Conservation (phyloP, 192 early-diverging fungal species). For the Backusella westeae region DNA sequence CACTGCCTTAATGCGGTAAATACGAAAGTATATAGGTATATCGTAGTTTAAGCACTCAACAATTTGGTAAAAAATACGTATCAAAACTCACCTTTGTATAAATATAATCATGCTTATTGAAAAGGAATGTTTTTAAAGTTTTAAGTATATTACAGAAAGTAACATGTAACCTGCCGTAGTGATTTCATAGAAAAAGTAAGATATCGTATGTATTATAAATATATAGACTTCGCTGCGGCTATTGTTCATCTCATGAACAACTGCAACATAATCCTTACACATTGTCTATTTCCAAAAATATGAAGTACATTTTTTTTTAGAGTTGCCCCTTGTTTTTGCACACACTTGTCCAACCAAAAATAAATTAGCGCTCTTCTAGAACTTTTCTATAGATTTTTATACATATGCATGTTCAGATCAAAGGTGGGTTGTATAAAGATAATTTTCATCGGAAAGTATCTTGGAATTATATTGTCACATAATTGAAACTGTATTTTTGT, state of each 20-base stretch:
- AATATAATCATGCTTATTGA: neutral
- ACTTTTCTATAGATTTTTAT: neutral
- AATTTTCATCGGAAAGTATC: neutral
- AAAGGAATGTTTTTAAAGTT: neutral
- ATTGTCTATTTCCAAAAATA: conserved; percentile 2
- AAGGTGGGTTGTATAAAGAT: neutral
- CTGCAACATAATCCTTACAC: neutral
- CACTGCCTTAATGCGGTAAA: neutral
- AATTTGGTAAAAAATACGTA: neutral
- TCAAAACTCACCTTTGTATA: neutral
- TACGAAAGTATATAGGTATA: neutral
- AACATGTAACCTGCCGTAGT: neutral
- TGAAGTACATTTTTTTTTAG: neutral
- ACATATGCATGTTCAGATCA: neutral
- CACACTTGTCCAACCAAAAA: neutral
- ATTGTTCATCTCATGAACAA: neutral
- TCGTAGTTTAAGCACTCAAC: neutral
- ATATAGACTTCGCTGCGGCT: neutral
- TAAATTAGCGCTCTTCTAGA: neutral
- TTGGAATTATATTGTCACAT: neutral
- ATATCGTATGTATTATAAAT: neutral
- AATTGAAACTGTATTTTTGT: neutral
- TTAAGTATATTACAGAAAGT: neutral
- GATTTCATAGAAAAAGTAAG: neutral
- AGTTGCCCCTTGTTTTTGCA: neutral